Evolutionary conservation across 2,329 filamentous ascomycete species (phyloP).

Genomic region (Karstenula rhodostoma): DNA sequence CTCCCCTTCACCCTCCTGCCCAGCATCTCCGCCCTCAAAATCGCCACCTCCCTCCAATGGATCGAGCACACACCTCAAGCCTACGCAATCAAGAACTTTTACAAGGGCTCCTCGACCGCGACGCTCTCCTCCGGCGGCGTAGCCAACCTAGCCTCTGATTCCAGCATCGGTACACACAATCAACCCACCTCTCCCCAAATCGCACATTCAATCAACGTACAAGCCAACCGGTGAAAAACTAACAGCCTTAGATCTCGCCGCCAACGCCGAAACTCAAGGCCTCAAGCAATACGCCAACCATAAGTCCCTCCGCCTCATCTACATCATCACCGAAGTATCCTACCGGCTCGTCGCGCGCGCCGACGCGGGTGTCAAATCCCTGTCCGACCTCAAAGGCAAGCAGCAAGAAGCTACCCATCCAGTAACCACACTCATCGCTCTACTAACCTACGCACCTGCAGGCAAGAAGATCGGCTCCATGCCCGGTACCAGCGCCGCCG

Average conservation of each 20-base stretch:
- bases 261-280: slow-evolving; percentile 42
- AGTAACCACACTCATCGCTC: no score
- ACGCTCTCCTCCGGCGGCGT: slow-evolving; percentile 28
- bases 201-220: background rate
- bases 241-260: slow-evolving; percentile 29
- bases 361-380: slow-evolving; percentile 22
- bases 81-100: slow-evolving; percentile 36
- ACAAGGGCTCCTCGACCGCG: slow-evolving; percentile 26
- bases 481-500: slow-evolving; percentile 21
- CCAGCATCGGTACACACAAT: slow-evolving; percentile 4
- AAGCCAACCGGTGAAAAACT: no score
- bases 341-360: slow-evolving; percentile 38
- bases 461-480: slow-evolving; percentile 36
- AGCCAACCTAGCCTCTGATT: slow-evolving; percentile 29
- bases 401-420: slow-evolving; percentile 33
- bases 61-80: slow-evolving; percentile 39
- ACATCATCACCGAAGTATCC: slow-evolving; percentile 37
- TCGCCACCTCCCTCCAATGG: slow-evolving; percentile 31
- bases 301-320: slow-evolving; percentile 38
- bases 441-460: no score
- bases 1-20: slow-evolving; percentile 8
- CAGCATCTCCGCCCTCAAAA: slow-evolving; percentile 19
- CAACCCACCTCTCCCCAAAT: background rate
- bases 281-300: slow-evolving; percentile 33
- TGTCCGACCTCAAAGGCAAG: slow-evolving; percentile 35